Evolutionary conservation across 306 rosid genomes (phyloP), one percentile per base, ranked within the genome.

Genomic region (Corylus avellana): DNA sequence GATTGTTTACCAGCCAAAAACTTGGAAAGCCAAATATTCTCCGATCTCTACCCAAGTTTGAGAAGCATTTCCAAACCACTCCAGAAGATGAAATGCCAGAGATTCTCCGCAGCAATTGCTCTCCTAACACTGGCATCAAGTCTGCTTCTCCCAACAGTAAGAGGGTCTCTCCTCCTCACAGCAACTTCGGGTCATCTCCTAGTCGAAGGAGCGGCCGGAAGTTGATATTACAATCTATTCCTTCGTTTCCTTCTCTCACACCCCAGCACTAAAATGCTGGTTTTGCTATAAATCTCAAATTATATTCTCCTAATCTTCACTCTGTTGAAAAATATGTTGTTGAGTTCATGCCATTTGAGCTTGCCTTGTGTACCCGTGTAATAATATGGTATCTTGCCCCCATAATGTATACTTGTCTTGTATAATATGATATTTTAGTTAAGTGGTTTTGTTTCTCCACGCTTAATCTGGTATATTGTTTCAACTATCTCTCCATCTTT

Each of bases 181-280:
- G 90, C 39, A 83, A 87, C 62, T 77, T 82, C 22, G 92, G 87
- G 64, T 74, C 89, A 22, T 90, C 94, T 11, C 93, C 95, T 12
- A 78, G 84, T 64, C 92, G 91, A 61, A 80, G 91, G 80, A 83
- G 89, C 18, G 92, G 98, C 71, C 91, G 98, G 91, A 93, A 90
- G 84, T 74, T 93, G 87, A 91, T 91, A 64, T 76, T 91, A 58
- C 97, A 89, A 59, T 91, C 97, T 42, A 91, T 91, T 77, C 94
- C 98, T n/a, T 90, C 97, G 3, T 93, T 91, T 78, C 97, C 98
- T 56, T 91, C 97, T 78, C 98, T 93, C 77, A 87, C 91, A 72
- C 88, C 90, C 46, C 92, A 85, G 76, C 92, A 90, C 56, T 90
- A 78, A 85, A 77, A 57, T 14, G 82, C 12, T 77, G 74, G 67